Evolutionary conservation across 371 early-diverging fungal genomes (phyloP).

Genomic region (Mortierella sp.): DNA sequence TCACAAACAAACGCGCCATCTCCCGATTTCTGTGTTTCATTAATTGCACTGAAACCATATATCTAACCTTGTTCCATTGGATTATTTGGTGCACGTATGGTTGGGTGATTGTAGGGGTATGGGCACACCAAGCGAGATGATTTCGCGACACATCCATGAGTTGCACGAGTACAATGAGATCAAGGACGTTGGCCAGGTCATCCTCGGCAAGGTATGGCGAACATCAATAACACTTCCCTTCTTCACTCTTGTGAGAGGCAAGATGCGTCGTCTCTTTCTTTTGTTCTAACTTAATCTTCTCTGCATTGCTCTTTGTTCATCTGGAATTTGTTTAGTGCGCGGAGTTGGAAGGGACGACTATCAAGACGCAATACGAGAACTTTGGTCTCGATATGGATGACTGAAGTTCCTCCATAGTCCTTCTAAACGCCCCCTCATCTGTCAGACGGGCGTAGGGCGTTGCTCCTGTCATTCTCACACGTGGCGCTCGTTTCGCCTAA

Average conservation of each 20-base stretch:
- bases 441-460: too few relatives aligned
- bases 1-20: neutral
- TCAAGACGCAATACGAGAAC: slow-evolving; percentile 53
- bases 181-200: slow-evolving; percentile 55
- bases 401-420: neutral
- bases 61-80: neutral
- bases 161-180: slow-evolving; percentile 55
- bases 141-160: slow-evolving; percentile 42
- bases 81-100: neutral
- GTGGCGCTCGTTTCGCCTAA: too few relatives aligned
- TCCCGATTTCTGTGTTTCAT: neutral
- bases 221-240: too few relatives aligned
- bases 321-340: slow-evolving; percentile 30
- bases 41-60: neutral
- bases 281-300: neutral
- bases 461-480: too few relatives aligned
- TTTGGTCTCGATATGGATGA: slow-evolving; percentile 42
- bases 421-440: too few relatives aligned
- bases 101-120: slow-evolving; percentile 27
- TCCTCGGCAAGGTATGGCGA: slow-evolving; percentile 54
- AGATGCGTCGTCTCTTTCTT: neutral
- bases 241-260: neutral
- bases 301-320: neutral
- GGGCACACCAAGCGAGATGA: slow-evolving; percentile 46
- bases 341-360: slow-evolving; percentile 53